phyloP scores from a whole-genome alignment of 345 rosid species.

The Gynandropsis gynandra region DNA sequence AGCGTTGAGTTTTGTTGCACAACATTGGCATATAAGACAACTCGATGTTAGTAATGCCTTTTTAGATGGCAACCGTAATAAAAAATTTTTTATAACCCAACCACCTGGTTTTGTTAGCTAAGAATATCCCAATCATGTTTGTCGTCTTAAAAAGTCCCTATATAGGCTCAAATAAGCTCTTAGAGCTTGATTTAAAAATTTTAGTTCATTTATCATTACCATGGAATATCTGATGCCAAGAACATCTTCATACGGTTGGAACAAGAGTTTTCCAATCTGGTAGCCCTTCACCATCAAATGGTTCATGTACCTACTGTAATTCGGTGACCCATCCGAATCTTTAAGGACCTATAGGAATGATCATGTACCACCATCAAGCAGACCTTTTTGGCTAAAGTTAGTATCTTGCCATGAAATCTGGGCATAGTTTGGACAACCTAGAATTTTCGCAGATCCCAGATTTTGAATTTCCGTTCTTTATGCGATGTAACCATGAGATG shows the following conservation, averaged over 20 bases:
- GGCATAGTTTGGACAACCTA: constrained; percentile 65
- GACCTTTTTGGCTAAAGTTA: constrained; percentile 90
- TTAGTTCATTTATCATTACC: too few species aligned
- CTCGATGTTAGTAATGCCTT: too few species aligned
- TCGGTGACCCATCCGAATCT: constrained; percentile 44
- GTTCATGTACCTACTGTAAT: constrained; percentile 62
- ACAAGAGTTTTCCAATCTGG: constrained; percentile 56
- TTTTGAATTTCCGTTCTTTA: constrained; percentile 65
- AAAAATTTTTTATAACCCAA: too few species aligned
- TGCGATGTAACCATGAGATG: constrained; percentile 93
- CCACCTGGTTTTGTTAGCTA: too few species aligned
- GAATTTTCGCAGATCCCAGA: constrained; percentile 90
- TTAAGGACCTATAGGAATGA: constrained; percentile 53
- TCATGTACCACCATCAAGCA: constrained; percentile 77
- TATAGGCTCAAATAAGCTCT: too few species aligned
- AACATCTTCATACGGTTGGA: constrained; percentile 88
- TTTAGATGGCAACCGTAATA: too few species aligned
- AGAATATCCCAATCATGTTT: too few species aligned
- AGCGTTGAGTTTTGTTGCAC: too few species aligned
- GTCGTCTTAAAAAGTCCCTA: too few species aligned
- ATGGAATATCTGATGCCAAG: constrained; percentile 77
- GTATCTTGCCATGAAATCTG: constrained; percentile 47
- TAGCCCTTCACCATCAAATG: constrained; percentile 80
- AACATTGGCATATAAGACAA: too few species aligned
- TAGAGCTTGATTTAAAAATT: too few species aligned